Evolutionary conservation across 192 early-diverging fungal species (phyloP), one percentile per base, ranked within the genome.

Genomic region (Coemansia sp.): DNA sequence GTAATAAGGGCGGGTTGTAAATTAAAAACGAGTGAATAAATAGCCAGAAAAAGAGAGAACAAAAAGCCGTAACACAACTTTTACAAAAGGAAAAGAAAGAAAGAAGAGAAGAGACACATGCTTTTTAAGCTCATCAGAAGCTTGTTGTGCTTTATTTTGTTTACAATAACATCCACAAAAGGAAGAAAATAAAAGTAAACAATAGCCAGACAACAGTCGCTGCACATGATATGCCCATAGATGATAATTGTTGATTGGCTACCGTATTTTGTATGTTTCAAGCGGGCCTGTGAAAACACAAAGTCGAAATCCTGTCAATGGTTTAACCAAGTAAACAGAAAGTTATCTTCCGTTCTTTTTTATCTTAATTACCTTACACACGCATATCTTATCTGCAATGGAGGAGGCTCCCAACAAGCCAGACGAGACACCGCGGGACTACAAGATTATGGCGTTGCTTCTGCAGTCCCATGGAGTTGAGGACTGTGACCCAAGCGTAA

Each of bases 401-500:
- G 73, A 80, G 41, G 73, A 75, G 10, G 71, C 78, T 32, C 78
- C 72, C 41, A 80, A 80, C 46, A 66, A 68, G 73, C 78, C 66
- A 18, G 82, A 84, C 2, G 75, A 84, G 60, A 76, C 78, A 42
- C 82, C 82, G 7, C 78, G 78, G n/a, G 82, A 84, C 64, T 90
- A 92, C 26, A 90, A 89, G 85, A 87, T 99, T 37, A 88, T 97
- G 55, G 91, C 91, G 8, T 70, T 99, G 64, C 85, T 98, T 13
- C 71, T 98, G 54, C 90, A 93, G 63, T 89, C 92, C 15, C 88
- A 91, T 40, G 93, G 90, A 2, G 85, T 99, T 10, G 85, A 91
- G 43, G 94, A 97, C 67, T 95, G 91, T 73, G 94, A 96, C 63
- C 93, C 94, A 7, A 88, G 90, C 74, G 95, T 97, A 22, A 89